Conservation (phyloP, 306 rosid species). For the Ammopiptanthus mongolicus region DNA sequence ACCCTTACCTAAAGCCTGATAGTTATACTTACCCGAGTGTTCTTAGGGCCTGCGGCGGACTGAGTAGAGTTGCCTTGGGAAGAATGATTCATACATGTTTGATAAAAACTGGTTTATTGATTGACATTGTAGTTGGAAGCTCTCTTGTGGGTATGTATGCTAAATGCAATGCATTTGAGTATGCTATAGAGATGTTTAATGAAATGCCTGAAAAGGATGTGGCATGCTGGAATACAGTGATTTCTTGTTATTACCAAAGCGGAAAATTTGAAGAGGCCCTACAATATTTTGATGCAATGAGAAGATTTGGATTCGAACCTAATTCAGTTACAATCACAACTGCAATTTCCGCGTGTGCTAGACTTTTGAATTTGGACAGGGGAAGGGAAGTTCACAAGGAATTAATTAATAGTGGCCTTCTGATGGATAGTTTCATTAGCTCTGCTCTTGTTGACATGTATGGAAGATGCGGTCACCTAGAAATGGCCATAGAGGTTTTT, state of each 20-base stretch:
- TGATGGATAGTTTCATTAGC: constrained; percentile 40
- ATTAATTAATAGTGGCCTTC: constrained; percentile 29
- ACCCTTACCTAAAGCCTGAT: too few relatives aligned
- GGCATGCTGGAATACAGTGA: constrained; percentile 74
- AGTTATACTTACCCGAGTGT: too few relatives aligned
- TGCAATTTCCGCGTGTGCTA: constrained; percentile 58
- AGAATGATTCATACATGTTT: constrained; percentile 45
- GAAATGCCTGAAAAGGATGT: constrained; percentile 76
- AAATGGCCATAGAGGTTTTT: constrained; percentile 60
- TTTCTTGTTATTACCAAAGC: constrained; percentile 68
- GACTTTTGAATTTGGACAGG: constrained; percentile 62
- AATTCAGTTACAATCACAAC: too few relatives aligned
- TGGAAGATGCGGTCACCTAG: constrained; percentile 72
- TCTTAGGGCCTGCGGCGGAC: constrained; percentile 68
- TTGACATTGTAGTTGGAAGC: constrained; percentile 60
- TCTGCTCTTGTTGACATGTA: constrained; percentile 85
- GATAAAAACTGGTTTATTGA: constrained; percentile 49
- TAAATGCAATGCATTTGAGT: constrained; percentile 44
- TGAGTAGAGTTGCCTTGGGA: constrained; percentile 43
- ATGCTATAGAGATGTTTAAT: constrained; percentile 51
- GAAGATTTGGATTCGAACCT: constrained; percentile 51
- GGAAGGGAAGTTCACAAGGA: constrained; percentile 67
- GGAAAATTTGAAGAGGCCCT: constrained; percentile 51
- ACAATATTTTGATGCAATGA: constrained; percentile 51
- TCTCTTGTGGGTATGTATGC: constrained; percentile 66